Conservation (phyloP, 208 protist genomes). For the Trichomonas tenax region DNA sequence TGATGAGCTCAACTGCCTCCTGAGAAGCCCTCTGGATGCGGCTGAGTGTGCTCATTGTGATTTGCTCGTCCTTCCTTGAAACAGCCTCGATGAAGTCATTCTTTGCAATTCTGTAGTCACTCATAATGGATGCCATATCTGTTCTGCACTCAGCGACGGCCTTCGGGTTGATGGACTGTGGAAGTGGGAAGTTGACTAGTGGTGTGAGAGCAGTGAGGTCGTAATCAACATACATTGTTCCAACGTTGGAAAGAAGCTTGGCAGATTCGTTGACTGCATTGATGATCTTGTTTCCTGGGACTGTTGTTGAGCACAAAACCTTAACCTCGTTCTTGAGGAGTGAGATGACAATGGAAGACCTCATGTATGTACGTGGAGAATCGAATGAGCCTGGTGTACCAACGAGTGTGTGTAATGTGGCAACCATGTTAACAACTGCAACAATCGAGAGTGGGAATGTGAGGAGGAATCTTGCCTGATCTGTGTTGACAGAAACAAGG, state of each 20-base stretch:
- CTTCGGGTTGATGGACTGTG: neutral
- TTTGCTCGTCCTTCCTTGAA: neutral
- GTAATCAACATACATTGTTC: neutral
- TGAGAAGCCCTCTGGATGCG: neutral
- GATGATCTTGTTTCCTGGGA: neutral
- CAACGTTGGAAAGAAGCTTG: neutral
- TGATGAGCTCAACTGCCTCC: neutral
- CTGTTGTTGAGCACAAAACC: neutral
- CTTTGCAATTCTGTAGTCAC: neutral
- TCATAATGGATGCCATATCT: neutral
- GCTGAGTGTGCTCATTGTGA: too few species aligned
- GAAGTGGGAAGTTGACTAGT: neutral
- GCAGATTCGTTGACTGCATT: neutral
- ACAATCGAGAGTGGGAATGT: neutral
- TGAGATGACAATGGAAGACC: neutral
- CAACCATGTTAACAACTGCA: neutral
- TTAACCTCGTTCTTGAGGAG: neutral
- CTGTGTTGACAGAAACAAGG: neutral
- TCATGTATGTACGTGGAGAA: neutral
- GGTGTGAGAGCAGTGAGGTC: neutral
- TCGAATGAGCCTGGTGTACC: neutral
- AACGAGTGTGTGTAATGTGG: neutral
- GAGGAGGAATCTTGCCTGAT: neutral
- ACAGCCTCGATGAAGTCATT: neutral
- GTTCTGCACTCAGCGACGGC: neutral